These are phyloP conservation scores for Rhododendron mucronatum DNA, from an alignment of 148 eudicot genomes.

Conservation along the genomic window DNA sequence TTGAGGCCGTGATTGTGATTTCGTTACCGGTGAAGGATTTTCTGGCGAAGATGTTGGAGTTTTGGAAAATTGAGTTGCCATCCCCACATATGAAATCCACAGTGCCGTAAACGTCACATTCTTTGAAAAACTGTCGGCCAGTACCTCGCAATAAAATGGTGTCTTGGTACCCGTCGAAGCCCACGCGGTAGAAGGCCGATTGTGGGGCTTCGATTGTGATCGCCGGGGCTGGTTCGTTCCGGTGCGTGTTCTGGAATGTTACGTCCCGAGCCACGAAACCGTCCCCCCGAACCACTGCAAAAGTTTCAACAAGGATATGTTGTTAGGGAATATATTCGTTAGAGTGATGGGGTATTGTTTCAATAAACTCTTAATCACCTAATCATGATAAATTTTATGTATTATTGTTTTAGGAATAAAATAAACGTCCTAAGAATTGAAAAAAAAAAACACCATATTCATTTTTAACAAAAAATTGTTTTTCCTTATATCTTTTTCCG, in stretches of 20 bases:
- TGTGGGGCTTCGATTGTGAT: constrained; percentile 23
- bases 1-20: constrained; percentile 43
- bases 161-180: constrained; percentile 37
- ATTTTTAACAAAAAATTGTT: too few species aligned
- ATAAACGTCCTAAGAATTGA: too few species aligned
- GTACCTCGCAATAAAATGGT: not conserved
- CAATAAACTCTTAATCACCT: not conserved
- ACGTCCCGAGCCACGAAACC: constrained; percentile 35
- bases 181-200: constrained; percentile 34
- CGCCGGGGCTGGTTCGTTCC: constrained; percentile 37
- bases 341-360: not conserved
- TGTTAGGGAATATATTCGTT: too few species aligned
- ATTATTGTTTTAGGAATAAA: not conserved
- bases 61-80: constrained; percentile 63
- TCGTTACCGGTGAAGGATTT: constrained; percentile 22
- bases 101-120: constrained; percentile 20
- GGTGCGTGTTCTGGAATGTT: constrained; percentile 37
- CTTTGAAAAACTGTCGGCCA: constrained; percentile 9
- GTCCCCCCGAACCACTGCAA: constrained; percentile 26
- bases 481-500: too few species aligned
- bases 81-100: constrained; percentile 69
- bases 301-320: not conserved
- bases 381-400: too few species aligned
- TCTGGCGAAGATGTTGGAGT: constrained; percentile 43
- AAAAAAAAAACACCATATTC: too few species aligned